Base-by-base conservation (phyloP, 2,329 filamentous ascomycete species). In the Calonectria pseudoreteaudii region DNA sequence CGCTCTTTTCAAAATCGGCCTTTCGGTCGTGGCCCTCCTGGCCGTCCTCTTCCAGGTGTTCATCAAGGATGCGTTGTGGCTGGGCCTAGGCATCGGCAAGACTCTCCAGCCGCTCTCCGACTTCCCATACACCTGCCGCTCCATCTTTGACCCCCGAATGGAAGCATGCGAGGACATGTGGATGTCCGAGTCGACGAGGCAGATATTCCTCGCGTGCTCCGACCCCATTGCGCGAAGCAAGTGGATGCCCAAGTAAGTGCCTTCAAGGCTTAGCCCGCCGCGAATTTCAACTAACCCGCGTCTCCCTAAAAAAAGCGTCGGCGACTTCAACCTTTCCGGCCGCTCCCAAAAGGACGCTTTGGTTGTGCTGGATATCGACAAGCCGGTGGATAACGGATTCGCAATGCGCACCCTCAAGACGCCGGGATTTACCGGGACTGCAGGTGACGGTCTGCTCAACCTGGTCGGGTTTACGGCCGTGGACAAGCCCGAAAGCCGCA, bases 311-410 rank as follows among this genome's bases (percentile, higher is more conserved):
- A n/a, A 31, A 20, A 80, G 79, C 41, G 52, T 76, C 20, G 79
- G 38, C 0, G 31, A 50, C 13, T 73, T 81, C 8, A 84, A 85
- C 56, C 36, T 77, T 18, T 79, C 80, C 0, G 82, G 75, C 0
- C 82, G 82, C 3, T 82, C 83, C 1, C 71, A 76, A 3, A 74
- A 72, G 20, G 84, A 85, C 70, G 80, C 81, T 5, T 67, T 86
- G 20, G 70, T 84, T 3, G 81, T 77, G 3, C 28, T 85, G 13
- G 77, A 85, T 26, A 77, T 85, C 20, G 83, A 86, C 65, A 80
- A 78, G 41, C 80, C 80, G 2, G 26, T 44, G 16, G 76, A 69
- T 1, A 41, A 69, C 0, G 72, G 75, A 2, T 80, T 83, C 28
- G 66, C 76, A 3, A 60, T 76, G 20, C 81, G 79, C 2, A 56